Evolutionary conservation across 495 filamentous ascomycete species (phyloP).

Genomic region (Neurospora cerealis): DNA sequence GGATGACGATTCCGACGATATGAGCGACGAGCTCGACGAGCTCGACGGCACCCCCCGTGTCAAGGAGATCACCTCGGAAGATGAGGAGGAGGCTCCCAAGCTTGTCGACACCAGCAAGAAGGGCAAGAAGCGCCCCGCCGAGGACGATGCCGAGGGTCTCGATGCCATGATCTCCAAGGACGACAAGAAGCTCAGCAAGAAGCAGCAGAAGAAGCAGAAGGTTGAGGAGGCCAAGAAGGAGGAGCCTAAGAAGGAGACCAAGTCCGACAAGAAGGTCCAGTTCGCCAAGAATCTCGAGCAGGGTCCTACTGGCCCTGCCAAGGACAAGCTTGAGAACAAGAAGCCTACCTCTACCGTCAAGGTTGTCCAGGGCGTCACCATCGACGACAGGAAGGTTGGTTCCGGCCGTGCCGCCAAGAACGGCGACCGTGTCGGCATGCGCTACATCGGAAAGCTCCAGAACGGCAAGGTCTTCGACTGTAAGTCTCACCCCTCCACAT

Average conservation of each 20-base stretch:
- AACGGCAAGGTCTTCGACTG: conserved; percentile 90
- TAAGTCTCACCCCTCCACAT: conserved; percentile 34
- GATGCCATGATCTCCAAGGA: conserved; percentile 65
- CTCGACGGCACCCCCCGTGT: conserved; percentile 69
- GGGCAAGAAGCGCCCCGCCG: conserved; percentile 71
- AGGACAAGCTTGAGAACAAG: conserved; percentile 32
- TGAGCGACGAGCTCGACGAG: conserved; percentile 79
- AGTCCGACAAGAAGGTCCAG: conserved; percentile 90
- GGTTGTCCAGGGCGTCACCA: conserved; percentile 73
- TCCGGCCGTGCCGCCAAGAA: conserved; percentile 71
- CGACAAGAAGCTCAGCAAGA: conserved; percentile 73
- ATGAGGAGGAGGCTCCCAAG: conserved; percentile 69
- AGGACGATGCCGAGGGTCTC: conserved; percentile 57
- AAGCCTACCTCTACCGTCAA: conserved; percentile 54
- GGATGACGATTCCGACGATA: conserved; percentile 58
- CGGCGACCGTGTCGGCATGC: conserved; percentile 78
- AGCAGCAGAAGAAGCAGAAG: conserved; percentile 97
- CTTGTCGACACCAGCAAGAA: conserved; percentile 56
- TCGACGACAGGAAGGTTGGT: conserved; percentile 92
- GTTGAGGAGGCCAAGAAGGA: conserved; percentile 43
- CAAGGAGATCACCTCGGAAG: conserved; percentile 75
- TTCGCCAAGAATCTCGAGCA: conserved; percentile 98
- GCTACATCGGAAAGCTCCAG: conserved; percentile 93
- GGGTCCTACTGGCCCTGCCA: conserved; percentile 65
- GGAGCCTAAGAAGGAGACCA: conserved; percentile 38